Conservation (phyloP, 2,329 filamentous ascomycete genomes). For the Rhynchosporium secalis region DNA sequence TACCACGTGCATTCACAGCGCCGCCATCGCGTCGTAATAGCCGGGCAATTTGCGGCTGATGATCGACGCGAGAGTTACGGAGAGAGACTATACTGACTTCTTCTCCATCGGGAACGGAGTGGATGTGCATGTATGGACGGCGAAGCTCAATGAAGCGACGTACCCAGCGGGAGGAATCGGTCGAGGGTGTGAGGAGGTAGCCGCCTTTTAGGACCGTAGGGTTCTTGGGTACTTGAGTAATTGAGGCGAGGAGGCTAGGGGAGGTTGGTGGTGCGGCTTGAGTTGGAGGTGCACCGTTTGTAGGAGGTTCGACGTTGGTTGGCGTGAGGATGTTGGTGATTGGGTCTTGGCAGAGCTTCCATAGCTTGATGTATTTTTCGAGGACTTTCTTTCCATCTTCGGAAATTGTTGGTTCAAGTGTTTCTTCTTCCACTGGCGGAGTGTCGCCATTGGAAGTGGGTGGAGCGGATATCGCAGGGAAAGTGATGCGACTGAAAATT, state of each 20-base stretch:
- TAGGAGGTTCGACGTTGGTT: conserved; percentile 67
- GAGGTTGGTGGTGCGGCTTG: conserved; percentile 33
- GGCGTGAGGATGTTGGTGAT: conserved; percentile 54
- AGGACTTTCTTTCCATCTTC: conserved; percentile 45
- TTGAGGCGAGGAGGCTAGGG: conserved; percentile 66
- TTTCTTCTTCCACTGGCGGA: conserved; percentile 34
- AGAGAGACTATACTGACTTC: conserved; percentile 89
- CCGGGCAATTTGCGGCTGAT: conserved; percentile 82
- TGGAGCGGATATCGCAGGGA: conserved; percentile 27
- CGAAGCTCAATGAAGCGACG: conserved; percentile 91
- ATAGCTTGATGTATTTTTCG: conserved; percentile 41
- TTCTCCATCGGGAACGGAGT: conserved; percentile 81
- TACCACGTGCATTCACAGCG: conserved; percentile 34
- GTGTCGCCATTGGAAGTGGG: conserved; percentile 18
- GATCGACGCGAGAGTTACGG: conserved; percentile 86
- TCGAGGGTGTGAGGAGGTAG: conserved; percentile 82
- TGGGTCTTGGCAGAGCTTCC: conserved; percentile 39
- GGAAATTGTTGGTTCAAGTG: conserved; percentile 24
- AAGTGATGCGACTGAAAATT: conserved; percentile 59
- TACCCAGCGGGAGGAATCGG: conserved; percentile 80
- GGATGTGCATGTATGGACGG: conserved; percentile 87
- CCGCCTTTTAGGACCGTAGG: conserved; percentile 79
- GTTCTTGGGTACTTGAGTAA: conserved; percentile 79
- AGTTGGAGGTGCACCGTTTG: conserved; percentile 53
- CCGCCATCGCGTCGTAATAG: conserved; percentile 54